These are phyloP conservation scores for Tetrapisispora iriomotensis DNA, from an alignment of 805 yeast species.

Conservation along the genomic window DNA sequence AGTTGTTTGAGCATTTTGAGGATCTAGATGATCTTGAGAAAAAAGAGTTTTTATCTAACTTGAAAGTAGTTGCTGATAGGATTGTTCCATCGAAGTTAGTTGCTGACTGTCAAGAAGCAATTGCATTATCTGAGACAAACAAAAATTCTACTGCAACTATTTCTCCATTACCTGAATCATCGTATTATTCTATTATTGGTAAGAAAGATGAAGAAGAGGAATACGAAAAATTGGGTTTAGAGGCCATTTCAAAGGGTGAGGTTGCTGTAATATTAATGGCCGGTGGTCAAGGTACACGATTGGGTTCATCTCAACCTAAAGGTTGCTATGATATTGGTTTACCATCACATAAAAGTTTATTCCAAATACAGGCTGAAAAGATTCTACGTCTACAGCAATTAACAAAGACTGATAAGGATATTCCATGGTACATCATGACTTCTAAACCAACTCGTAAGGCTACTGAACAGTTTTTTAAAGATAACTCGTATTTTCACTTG, in stretches of 20 bases:
- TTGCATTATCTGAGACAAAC: slow-evolving; percentile 29
- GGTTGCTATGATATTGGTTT: slow-evolving; percentile 86
- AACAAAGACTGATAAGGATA: slow-evolving; percentile 15
- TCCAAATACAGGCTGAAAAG: slow-evolving; percentile 89
- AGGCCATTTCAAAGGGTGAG: slow-evolving; percentile 56
- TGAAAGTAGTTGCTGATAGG: slow-evolving; percentile 12
- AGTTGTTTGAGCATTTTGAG: slow-evolving; percentile 42
- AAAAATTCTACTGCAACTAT: slow-evolving; percentile 20
- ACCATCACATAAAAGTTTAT: slow-evolving; percentile 75
- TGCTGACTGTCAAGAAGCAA: slow-evolving; percentile 32
- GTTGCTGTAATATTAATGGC: slow-evolving; percentile 93
- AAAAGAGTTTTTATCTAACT: slow-evolving; percentile 29
- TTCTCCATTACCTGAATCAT: slow-evolving; percentile 45
- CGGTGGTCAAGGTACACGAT: slow-evolving; percentile 96
- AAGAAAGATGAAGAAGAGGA: slow-evolving; percentile 23
- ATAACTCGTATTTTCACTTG: slow-evolving; percentile 65
- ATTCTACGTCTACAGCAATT: slow-evolving; percentile 48
- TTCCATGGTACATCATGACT: slow-evolving; percentile 93
- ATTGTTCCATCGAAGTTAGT: slow-evolving; percentile 29
- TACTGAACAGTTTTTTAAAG: slow-evolving; percentile 62
- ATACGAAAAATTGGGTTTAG: slow-evolving; percentile 50
- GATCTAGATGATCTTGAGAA: slow-evolving; percentile 31
- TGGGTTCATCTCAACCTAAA: slow-evolving; percentile 85
- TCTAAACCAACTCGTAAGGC: slow-evolving; percentile 72
- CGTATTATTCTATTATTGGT: slow-evolving; percentile 39